Evolutionary conservation across 2,329 filamentous ascomycete species (phyloP), one percentile per base, ranked within the genome.

Genomic region (Monilinia fructigena): DNA sequence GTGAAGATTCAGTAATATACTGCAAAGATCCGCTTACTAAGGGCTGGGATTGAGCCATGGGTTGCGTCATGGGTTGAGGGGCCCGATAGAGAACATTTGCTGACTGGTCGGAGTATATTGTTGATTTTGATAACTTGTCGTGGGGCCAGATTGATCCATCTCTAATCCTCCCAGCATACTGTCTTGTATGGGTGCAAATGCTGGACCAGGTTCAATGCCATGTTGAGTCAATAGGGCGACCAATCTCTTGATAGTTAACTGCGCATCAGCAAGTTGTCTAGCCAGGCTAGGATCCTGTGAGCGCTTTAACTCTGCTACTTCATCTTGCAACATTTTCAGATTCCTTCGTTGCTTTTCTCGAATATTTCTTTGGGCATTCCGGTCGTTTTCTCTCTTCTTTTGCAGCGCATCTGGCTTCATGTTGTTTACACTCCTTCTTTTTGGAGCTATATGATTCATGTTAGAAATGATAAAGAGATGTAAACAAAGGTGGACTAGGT

Each of bases 301-400:
- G 12, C 7, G 18, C 42, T 50, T 28, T 23, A 60, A 35, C 2
- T 11, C 14, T 6, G 48, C 14, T 3, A 60, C 16, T 16, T 38
- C 35, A 10, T 35, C 20, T 23, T 48, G 11, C 42, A 60, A 23
- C 8, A 14, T 14, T 10, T 12, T n/a, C 28, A 38, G 16, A 6
- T 35, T 31, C 10, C 20, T 60, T 31, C 56, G 35, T 12, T 45
- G 42, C 20, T 60, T 60, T 26, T 60, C 56, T 18, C 56, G 35
- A 3, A 60, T 60, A 3, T 48, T 48, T 18, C 56, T 50, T 38
- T 60, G 56, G 7, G 56, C 56, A 42, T 60, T 60, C 7, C 56
- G 56, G 20, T 60, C 56, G 14, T 60, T 60, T 38, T 60, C 56
- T 60, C 56, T 48, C 56, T 60, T 60, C n/a, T 60, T 60, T 3